Evolutionary conservation across 805 yeast genomes (phyloP).

Genomic region (Yarrowia keelungensis): DNA sequence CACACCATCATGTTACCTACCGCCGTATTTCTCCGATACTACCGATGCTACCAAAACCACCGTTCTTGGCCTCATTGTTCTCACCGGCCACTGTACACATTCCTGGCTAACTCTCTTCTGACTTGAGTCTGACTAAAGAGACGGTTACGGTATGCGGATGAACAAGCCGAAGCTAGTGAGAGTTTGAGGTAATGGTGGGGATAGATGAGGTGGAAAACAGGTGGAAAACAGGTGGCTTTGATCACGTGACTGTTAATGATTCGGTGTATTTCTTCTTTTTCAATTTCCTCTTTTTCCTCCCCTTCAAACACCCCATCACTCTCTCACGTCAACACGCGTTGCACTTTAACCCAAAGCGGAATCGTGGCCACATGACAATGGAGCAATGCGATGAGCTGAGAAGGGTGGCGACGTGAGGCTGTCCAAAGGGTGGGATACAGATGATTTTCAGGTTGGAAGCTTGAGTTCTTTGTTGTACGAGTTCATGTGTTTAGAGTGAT

Average conservation of each 20-base stretch:
- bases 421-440: too few relatives aligned
- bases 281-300: neutral
- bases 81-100: conserved; percentile 1
- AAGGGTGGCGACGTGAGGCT: neutral
- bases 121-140: neutral
- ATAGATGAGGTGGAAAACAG: too few relatives aligned
- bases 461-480: too few relatives aligned
- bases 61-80: too few relatives aligned
- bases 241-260: neutral
- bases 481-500: too few relatives aligned
- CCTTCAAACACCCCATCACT: neutral
- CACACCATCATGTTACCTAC: too few relatives aligned
- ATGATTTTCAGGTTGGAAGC: too few relatives aligned
- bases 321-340: neutral
- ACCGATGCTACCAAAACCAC: neutral
- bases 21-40: too few relatives aligned
- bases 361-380: conserved; percentile 9
- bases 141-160: conserved; percentile 7
- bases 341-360: conserved; percentile 21
- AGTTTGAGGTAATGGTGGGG: too few relatives aligned
- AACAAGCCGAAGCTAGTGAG: neutral
- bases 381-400: conserved; percentile 30
- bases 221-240: too few relatives aligned
- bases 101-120: conserved; percentile 9
- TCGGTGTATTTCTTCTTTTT: too few relatives aligned